phyloP scores from a whole-genome alignment of 352 stramenopile genomes.

The Pythium rishiriense region DNA sequence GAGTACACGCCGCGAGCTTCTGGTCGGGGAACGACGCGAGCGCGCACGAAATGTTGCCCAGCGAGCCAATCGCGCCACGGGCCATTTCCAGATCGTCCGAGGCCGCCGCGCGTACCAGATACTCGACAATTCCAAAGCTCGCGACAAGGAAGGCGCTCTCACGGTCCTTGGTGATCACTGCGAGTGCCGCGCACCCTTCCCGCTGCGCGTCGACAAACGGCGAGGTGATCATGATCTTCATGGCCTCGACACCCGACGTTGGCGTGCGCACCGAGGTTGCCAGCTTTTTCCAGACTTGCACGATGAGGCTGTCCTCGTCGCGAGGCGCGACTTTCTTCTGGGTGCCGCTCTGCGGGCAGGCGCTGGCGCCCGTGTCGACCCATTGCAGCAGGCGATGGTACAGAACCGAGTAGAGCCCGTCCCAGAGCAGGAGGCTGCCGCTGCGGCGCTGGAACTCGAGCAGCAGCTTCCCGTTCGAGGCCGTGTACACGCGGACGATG shows the following conservation, averaged over 20 bases:
- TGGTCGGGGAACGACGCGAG: conserved; percentile 46
- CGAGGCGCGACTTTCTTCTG: conserved; percentile 61
- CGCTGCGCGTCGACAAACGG: conserved; percentile 68
- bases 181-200: conserved; percentile 72
- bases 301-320: conserved; percentile 48
- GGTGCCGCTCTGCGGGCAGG: conserved; percentile 66
- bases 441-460: conserved; percentile 78
- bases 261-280: conserved; percentile 46
- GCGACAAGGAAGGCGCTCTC: conserved; percentile 65
- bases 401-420: conserved; percentile 75
- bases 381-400: conserved; percentile 55
- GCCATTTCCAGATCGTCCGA: conserved; percentile 66
- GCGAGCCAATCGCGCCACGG: conserved; percentile 60
- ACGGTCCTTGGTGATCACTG: conserved; percentile 65
- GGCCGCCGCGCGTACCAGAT: conserved; percentile 46
- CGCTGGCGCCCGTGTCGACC: conserved; percentile 45
- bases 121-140: conserved; percentile 50
- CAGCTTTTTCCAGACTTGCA: conserved; percentile 62
- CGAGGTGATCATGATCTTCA: conserved; percentile 87
- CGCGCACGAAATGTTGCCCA: conserved; percentile 67
- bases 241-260: conserved; percentile 73
- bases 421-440: conserved; percentile 76
- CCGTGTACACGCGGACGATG: conserved; percentile 63
- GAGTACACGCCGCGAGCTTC: conserved; percentile 33
- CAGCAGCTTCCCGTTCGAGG: conserved; percentile 39